Evolutionary conservation across 441 rosid genomes (phyloP), one percentile per base, ranked within the genome.

Genomic region (Bruguiera hainesii): DNA sequence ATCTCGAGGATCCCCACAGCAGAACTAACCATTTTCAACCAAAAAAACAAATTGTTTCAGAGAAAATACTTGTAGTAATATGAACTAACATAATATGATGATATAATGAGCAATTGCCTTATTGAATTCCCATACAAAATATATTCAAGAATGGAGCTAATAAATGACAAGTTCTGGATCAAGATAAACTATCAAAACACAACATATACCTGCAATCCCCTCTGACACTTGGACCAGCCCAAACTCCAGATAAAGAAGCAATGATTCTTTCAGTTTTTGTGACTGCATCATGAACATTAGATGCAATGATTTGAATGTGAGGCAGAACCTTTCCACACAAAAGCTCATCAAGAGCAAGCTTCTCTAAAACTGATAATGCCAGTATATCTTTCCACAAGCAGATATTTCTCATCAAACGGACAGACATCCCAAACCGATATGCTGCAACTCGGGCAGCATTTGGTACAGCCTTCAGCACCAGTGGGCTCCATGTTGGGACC

Each of bases 401-500:
- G 58, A 95, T 89, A 69, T 90, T 95, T 79, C 84, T 87, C 90
- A 95, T 78, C 77, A 95, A 79, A 66, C 97, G 95, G 69, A 95
- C 77, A 65, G 96, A 85, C 77, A 87, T 71, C 33, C 99, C 98
- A 80, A 92, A 95, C 65, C 89, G 78, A 72, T 89, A 92, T 26
- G 97, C 98, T 50, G 90, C 88, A 84, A 87, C 79, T 69, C 81
- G 80, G 62, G 95, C 89, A 49, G 98, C 90, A 75, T 72, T 83
- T 51, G 96, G 97, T 76, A 90, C 98, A 49, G 91, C 93, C 84
- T 89, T 90, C 73, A 89, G 75, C 48, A 85, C 84, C 70, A 86
- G 84, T 8, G 85, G 86, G 76, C 79, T 84, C 98, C 99, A 95
- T 69, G 91, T 86, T 56, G 99, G 99, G 57, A 91, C 95, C 93